These are phyloP conservation scores for Penicillium cataractarum DNA, from an alignment of 495 filamentous ascomycete species.

Conservation along the genomic window DNA sequence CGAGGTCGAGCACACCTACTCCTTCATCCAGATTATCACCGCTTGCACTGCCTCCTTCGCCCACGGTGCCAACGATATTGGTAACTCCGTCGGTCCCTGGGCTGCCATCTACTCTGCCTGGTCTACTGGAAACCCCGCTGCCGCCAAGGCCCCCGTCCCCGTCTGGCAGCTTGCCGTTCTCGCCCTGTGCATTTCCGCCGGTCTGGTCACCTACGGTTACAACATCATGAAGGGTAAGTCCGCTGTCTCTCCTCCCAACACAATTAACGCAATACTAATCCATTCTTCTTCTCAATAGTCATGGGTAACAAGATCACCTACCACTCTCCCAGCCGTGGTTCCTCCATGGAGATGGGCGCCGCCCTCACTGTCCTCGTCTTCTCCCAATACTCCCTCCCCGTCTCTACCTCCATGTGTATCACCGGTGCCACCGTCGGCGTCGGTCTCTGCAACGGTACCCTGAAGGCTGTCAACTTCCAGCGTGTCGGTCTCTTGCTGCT, in stretches of 20 bases:
- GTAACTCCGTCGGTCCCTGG: slow-evolving; percentile 76
- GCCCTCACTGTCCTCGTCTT: slow-evolving; percentile 68
- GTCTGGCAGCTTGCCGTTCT: slow-evolving; percentile 64
- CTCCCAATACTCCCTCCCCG: slow-evolving; percentile 63
- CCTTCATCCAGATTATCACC: slow-evolving; percentile 74
- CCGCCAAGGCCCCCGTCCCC: slow-evolving; percentile 55
- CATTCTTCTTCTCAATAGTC: slow-evolving; percentile 33
- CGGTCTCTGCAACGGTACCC: slow-evolving; percentile 57
- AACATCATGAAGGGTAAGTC: slow-evolving; percentile 69
- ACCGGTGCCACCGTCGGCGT: slow-evolving; percentile 61
- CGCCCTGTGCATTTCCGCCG: slow-evolving; percentile 55
- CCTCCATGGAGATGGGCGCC: slow-evolving; percentile 68
- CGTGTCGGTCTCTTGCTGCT: slow-evolving; percentile 56
- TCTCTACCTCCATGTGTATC: slow-evolving; percentile 63
- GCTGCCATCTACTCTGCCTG: slow-evolving; percentile 71
- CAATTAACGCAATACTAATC: slow-evolving; percentile 26
- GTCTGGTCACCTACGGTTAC: slow-evolving; percentile 66
- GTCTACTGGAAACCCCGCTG: slow-evolving; percentile 52
- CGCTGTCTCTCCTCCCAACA: not conserved
- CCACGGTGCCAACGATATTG: slow-evolving; percentile 80
- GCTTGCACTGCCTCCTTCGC: slow-evolving; percentile 77
- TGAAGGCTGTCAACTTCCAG: slow-evolving; percentile 67
- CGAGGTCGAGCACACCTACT: slow-evolving; percentile 75
- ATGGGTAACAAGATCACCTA: slow-evolving; percentile 73
- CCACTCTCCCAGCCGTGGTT: slow-evolving; percentile 63